phyloP scores from a whole-genome alignment of 2,329 filamentous ascomycete species.

The Fusarium devonianum region DNA sequence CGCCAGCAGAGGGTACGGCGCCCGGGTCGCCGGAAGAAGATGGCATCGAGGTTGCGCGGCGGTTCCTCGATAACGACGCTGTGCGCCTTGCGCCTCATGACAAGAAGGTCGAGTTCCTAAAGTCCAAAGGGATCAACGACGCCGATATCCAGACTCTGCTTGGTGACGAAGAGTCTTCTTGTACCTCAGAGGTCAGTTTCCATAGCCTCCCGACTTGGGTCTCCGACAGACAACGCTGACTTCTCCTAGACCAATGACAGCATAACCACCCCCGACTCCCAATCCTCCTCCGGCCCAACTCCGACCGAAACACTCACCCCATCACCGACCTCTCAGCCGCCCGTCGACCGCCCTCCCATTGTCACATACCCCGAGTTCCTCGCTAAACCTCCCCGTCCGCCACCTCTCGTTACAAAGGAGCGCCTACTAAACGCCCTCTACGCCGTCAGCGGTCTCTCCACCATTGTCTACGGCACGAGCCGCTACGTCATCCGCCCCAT shows the following conservation, averaged over 20 bases:
- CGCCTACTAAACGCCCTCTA: conserved; percentile 67
- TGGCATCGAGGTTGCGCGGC: conserved; percentile 68
- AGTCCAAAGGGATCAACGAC: conserved; percentile 74
- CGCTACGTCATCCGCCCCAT: conserved; percentile 73
- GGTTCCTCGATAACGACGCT: conserved; percentile 77
- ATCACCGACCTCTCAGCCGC: conserved; percentile 31
- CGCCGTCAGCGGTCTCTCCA: conserved; percentile 63
- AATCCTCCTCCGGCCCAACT: conserved; percentile 22
- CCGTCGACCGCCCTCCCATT: conserved; percentile 62
- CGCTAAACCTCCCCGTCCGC: conserved; percentile 60
- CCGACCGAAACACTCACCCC: conserved; percentile 38
- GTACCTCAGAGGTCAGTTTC: conserved; percentile 28
- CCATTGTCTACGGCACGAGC: conserved; percentile 73
- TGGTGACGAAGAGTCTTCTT: conserved; percentile 33
- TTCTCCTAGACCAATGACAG: conserved; percentile 1
- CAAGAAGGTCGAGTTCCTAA: conserved; percentile 78
- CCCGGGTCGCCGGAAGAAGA: conserved; percentile 27
- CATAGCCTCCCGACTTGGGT: background rate
- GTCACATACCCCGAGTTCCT: conserved; percentile 77
- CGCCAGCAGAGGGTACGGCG: conserved; percentile 6
- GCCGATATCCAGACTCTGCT: conserved; percentile 75
- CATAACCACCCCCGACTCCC: conserved; percentile 15
- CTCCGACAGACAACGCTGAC: conserved; percentile 8
- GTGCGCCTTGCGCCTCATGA: conserved; percentile 74
- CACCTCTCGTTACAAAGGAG: conserved; percentile 68